phyloP scores from a whole-genome alignment of 306 rosid genomes.

The Sindora glabra region DNA sequence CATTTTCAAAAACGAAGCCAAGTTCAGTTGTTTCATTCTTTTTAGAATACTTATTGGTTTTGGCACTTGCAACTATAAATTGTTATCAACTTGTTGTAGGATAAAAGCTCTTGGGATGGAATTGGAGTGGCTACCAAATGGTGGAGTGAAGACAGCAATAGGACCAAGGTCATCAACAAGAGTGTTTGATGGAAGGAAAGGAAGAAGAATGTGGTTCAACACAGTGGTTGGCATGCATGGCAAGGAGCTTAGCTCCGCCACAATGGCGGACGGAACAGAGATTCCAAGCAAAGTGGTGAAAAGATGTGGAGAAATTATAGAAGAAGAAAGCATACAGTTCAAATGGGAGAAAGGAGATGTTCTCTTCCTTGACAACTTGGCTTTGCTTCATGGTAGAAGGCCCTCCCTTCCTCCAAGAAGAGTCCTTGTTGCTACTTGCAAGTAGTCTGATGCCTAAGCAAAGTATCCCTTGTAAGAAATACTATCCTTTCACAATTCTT shows the following conservation, averaged over 20 bases:
- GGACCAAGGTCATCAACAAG: constrained; percentile 48
- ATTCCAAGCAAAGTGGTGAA: constrained; percentile 52
- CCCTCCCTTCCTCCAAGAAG: constrained; percentile 86
- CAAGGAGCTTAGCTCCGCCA: constrained; percentile 64
- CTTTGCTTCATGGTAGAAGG: constrained; percentile 87
- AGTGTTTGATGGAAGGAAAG: constrained; percentile 78
- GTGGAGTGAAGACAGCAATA: constrained; percentile 50
- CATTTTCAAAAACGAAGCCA: background rate
- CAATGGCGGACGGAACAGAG: constrained; percentile 70
- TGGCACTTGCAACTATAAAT: background rate
- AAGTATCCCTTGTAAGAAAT: no score
- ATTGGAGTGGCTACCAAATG: constrained; percentile 57
- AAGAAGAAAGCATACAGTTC: constrained; percentile 89
- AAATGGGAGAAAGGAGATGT: constrained; percentile 86
- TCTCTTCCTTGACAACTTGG: constrained; percentile 70
- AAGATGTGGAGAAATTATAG: constrained; percentile 72
- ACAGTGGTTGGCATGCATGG: constrained; percentile 79
- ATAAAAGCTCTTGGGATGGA: constrained; percentile 71
- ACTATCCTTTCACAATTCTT: no score
- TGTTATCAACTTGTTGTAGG: constrained; percentile 22
- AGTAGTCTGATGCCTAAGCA: constrained; percentile 19
- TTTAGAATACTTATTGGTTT: no score
- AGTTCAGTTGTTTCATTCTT: background rate
- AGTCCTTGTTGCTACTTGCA: constrained; percentile 66
- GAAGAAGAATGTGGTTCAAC: constrained; percentile 82